Base-by-base conservation (phyloP, 108 stramenopile genomes). In the Fragilariopsis cylindrus region DNA sequence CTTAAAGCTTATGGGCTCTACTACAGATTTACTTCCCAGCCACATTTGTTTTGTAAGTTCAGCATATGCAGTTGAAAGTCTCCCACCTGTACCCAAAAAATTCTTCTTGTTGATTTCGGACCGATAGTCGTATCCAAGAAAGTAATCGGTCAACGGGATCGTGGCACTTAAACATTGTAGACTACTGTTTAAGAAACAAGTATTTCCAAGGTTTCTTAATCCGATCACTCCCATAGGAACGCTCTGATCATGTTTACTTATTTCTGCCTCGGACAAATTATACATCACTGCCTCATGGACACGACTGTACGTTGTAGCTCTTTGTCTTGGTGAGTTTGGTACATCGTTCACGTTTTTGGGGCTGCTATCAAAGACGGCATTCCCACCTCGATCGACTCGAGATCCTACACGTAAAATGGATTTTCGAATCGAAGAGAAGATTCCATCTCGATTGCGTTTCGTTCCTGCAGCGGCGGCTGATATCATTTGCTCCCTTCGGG, bases 151-250 rank as follows among this genome's bases (percentile, higher is more conserved):
- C 58, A 99, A 78, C 4, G 90, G 89, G 63, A 85, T 87, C 9
- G 97, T 97, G 65, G 95, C 83, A 44, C 72, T 74, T 21, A 98
- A 70, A 74, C 97, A 98, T 76, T 99, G 98, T 58, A 98, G 70
- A 70, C 85, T 86, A 65, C 90, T 88, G 76, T 97, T 97, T 79
- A 98, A 85, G 81, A 97, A 98, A 75, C 98, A 98, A 4, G 98
- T 98, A 77, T 99, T 99, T 11, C 98, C 98, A 41, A 99, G 81
- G 74, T 99, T 99, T 5, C 43, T 71, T 60, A 99, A 77, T 3
- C 98, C 98, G 16, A 98, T 95, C 19, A 81, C 88, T 48, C 93
- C 96, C 63, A 85, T 66, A 4, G 84, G 86, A 6, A 82, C 76
- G 12, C 56, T 65, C 45, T 77, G 67, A 66, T 75, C 74, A 57